Percentiles rank a stretch among this genome's conserved stretches.
Conservation (phyloP, 352 stramenopile genomes). For the Phytophthora capsici region DNA sequence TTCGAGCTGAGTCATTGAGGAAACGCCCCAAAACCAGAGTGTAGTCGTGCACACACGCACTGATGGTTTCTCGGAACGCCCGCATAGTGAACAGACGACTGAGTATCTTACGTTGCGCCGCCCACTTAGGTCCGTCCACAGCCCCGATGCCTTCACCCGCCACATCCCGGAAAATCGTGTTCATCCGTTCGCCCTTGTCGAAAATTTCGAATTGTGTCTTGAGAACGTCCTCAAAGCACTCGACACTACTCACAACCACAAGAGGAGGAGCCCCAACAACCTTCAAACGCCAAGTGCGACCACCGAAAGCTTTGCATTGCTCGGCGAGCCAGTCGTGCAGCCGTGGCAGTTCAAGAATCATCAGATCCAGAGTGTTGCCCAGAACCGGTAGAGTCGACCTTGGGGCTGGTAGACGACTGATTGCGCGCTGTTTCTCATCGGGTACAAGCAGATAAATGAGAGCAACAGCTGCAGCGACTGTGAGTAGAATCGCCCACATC, state of each 20-base stretch:
- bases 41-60: slow-evolving; percentile 47
- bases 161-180: slow-evolving; percentile 50
- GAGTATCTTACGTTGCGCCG: slow-evolving; percentile 67
- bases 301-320: slow-evolving; percentile 44
- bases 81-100: slow-evolving; percentile 82
- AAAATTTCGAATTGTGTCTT: slow-evolving; percentile 76
- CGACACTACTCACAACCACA: slow-evolving; percentile 45
- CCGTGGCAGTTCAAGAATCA: slow-evolving; percentile 43
- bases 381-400: slow-evolving; percentile 47
- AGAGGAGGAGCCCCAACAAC: slow-evolving; percentile 43
- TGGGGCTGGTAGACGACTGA: slow-evolving; percentile 37
- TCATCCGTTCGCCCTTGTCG: slow-evolving; percentile 59
- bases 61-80: slow-evolving; percentile 46
- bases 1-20: slow-evolving; percentile 24
- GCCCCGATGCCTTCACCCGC: slow-evolving; percentile 66
- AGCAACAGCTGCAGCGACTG: slow-evolving; percentile 21
- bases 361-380: slow-evolving; percentile 54
- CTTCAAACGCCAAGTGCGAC: slow-evolving; percentile 46
- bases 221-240: slow-evolving; percentile 51
- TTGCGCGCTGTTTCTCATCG: slow-evolving; percentile 33
- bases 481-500: slow-evolving; percentile 22
- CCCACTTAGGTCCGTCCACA: slow-evolving; percentile 56
- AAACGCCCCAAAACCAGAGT: slow-evolving; percentile 33
- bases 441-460: slow-evolving; percentile 32
- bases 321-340: slow-evolving; percentile 59